Base-by-base conservation (phyloP, 345 rosid genomes). In the Linum tenue region DNA sequence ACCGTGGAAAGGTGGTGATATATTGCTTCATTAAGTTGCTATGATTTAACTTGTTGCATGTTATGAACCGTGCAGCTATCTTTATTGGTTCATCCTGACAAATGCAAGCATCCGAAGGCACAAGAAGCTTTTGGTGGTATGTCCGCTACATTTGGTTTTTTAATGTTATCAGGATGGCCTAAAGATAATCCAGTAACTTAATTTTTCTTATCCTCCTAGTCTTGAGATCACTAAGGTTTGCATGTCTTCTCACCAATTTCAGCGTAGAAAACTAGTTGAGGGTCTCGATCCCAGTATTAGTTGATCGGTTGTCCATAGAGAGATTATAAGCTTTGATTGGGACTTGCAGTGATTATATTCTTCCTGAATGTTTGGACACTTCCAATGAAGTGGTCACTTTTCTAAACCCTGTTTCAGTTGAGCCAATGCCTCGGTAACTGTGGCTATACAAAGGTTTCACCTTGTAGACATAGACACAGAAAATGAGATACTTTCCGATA, bases 31-130 rank as follows among this genome's bases (percentile, higher is more conserved):
- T 22, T 37, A 16, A 37, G 15, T 56, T 6, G 51, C 37, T 15
- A 39, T 64, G 64, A 70, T 44, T 57, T 69, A 64, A 55, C 57
- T 2, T 67, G 14, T 63, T 78, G 69, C 57, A 10, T 56, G 31
- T 72, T 22, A 17, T 31, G 65, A 42, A 48, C 55, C 37, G 41
- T 79, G 16, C 63, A 90, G 99, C 63, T 94, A 67, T 94, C 99
- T 67, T 77, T 94, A 78, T 70, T 94, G 84, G 96, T 94, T 75
- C 97, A 90, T 51, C 99, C 99, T 78, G 97, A 94, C 67, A 94
- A 94, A 80, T 94, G 97, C 86, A 90, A 94, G 82, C 97, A 94
- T 79, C 96, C 95, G 12, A 94, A 85, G 76, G 96, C 99, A 40
- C 90, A 94, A 73, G 99, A 94, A 81, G 99, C 99, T 57, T 94